Conservation (phyloP, 2,329 filamentous ascomycete genomes). For the Aureobasidium sp. region DNA sequence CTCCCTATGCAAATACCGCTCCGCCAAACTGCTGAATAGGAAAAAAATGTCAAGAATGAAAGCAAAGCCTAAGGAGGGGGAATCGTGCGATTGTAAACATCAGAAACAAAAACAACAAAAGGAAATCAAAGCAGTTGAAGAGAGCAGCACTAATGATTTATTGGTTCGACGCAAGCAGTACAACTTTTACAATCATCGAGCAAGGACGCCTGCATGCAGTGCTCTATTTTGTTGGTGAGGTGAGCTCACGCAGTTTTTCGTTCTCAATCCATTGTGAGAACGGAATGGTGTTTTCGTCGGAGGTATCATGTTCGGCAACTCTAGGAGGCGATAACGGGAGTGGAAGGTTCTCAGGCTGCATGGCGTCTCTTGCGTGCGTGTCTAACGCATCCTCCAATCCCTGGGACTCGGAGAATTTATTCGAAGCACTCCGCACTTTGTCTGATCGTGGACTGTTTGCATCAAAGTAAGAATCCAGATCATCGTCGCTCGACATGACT, state of each 20-base stretch:
- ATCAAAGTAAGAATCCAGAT: conserved; percentile 11
- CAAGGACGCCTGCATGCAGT: conserved; percentile 6
- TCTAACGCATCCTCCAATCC: not conserved
- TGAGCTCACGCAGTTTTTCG: conserved; percentile 5
- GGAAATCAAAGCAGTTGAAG: not conserved
- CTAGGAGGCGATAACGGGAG: conserved; percentile 6
- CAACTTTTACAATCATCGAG: not conserved
- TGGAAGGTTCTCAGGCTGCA: not conserved
- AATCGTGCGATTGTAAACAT: conserved; percentile 5
- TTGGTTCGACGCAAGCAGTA: not conserved
- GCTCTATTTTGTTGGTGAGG: not conserved
- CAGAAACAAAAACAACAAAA: not conserved
- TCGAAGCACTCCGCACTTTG: not conserved
- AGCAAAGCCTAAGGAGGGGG: conserved; percentile 9
- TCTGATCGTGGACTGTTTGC: conserved; percentile 1
- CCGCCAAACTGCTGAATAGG: not conserved
- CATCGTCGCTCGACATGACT: conserved; percentile 4
- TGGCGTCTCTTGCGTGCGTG: not conserved
- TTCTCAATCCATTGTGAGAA: conserved; percentile 2
- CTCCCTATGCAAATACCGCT: not conserved
- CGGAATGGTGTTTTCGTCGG: not conserved
- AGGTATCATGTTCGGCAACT: not conserved
- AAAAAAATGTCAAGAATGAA: not conserved
- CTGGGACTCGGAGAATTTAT: not conserved
- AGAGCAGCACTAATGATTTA: not conserved